Evolutionary conservation across 2,329 filamentous ascomycete genomes (phyloP).

Genomic region (Magnaporthales sp.): DNA sequence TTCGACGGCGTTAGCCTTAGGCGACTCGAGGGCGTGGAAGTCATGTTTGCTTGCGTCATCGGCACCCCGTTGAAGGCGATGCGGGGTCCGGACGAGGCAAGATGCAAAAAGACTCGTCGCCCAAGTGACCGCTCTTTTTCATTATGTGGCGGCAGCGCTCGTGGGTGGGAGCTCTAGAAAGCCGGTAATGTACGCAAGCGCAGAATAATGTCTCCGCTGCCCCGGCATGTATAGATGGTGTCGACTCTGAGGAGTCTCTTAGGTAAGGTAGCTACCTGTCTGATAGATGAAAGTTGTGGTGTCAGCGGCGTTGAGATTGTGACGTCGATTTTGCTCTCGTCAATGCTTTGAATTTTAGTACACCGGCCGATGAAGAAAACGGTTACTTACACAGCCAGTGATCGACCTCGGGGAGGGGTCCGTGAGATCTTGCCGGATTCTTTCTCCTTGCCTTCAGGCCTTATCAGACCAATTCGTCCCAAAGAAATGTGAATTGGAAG

Average conservation of each 20-base stretch:
- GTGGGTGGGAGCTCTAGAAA: not conserved
- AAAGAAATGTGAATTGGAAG: not conserved
- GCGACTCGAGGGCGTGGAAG: slow-evolving; percentile 46
- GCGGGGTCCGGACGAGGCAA: not conserved
- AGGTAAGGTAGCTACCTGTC: not conserved
- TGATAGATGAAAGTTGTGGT: not conserved
- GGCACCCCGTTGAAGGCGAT: not conserved
- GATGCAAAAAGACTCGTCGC: not conserved
- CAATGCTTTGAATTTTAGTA: not conserved
- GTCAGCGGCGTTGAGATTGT: not conserved
- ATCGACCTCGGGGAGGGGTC: not conserved
- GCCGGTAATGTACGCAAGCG: not conserved
- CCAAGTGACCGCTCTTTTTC: slow-evolving; percentile 1
- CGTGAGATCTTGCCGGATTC: not conserved
- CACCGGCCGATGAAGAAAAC: not conserved
- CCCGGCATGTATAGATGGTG: not conserved
- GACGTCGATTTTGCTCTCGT: not conserved
- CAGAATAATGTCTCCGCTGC: not conserved
- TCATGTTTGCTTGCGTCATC: slow-evolving; percentile 36
- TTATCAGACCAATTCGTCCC: not conserved
- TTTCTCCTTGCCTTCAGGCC: not conserved
- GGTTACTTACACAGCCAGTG: not conserved
- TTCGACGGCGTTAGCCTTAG: slow-evolving; percentile 68
- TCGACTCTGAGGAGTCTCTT: not conserved
- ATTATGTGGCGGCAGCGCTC: not conserved